Conservation (phyloP, 148 eudicot species). For the Vaccinium macrocarpon region DNA sequence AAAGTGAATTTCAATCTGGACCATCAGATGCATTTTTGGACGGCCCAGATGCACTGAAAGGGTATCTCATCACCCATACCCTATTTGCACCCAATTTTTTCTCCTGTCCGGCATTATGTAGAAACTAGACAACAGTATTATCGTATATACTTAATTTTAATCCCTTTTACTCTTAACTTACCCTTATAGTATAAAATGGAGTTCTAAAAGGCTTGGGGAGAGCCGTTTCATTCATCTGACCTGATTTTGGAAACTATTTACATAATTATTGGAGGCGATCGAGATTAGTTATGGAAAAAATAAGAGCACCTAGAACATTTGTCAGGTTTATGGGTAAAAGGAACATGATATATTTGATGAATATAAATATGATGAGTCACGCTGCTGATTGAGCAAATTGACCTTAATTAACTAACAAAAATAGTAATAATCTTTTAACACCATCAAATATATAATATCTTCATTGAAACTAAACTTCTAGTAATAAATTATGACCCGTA, state of each 20-base stretch:
- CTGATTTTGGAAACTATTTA: neutral
- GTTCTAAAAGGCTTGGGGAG: neutral
- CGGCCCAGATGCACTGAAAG: too few relatives aligned
- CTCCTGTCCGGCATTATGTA: neutral
- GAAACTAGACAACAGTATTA: neutral
- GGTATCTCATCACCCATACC: too few relatives aligned
- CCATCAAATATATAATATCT: too few relatives aligned
- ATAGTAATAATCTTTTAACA: neutral
- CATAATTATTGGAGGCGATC: neutral
- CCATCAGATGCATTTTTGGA: too few relatives aligned
- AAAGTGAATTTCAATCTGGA: too few relatives aligned
- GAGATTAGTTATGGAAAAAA: neutral
- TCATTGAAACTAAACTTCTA: neutral
- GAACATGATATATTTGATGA: neutral
- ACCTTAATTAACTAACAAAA: neutral
- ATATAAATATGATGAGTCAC: neutral
- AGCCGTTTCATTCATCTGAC: neutral
- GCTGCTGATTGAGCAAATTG: neutral
- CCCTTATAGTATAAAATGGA: neutral
- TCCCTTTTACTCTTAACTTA: neutral
- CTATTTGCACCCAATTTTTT: too few relatives aligned
- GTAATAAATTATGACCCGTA: neutral
- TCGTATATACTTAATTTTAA: neutral
- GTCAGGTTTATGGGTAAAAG: neutral
- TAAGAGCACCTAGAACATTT: neutral